Evolutionary conservation across 768 basidiomycete genomes (phyloP).

Genomic region (Kwoniella newhampshirensis): DNA sequence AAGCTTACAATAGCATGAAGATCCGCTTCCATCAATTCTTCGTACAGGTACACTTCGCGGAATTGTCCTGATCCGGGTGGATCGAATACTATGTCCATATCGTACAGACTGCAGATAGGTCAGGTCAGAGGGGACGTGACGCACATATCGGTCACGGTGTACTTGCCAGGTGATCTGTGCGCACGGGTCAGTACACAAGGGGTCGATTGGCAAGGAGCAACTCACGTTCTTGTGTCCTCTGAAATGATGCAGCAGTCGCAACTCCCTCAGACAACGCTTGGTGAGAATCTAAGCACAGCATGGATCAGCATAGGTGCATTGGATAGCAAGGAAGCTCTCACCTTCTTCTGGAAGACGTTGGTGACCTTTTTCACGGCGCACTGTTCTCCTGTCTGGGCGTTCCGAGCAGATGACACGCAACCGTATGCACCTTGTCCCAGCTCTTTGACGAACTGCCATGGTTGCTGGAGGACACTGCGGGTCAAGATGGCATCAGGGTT

Average conservation of each 20-base stretch:
- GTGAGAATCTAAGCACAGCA: constrained; percentile 65
- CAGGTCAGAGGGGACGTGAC: background rate
- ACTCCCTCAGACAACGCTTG: constrained; percentile 92
- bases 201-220: background rate
- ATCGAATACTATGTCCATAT: constrained; percentile 96
- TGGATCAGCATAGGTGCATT: background rate
- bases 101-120: constrained; percentile 63
- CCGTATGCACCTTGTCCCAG: constrained; percentile 95
- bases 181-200: constrained; percentile 4
- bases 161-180: constrained; percentile 33
- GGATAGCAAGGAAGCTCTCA: constrained; percentile 25
- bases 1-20: constrained; percentile 87
- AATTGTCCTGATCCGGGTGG: constrained; percentile 74
- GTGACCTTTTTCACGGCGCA: constrained; percentile 52
- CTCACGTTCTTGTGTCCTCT: constrained; percentile 96
- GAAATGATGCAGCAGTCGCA: constrained; percentile 90
- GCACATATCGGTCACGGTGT: too few relatives aligned
- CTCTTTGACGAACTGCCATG: constrained; percentile 82
- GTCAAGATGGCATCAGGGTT: background rate
- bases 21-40: constrained; percentile 99
- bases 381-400: constrained; percentile 51
- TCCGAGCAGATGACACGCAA: constrained; percentile 65
- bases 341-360: constrained; percentile 54
- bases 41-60: constrained; percentile 87
- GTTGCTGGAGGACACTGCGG: constrained; percentile 43